A percentile compares a stretch with the other conserved stretches of the same genome.
phyloP scores from a whole-genome alignment of 2,329 filamentous ascomycete species.

The Zalaria sp. region DNA sequence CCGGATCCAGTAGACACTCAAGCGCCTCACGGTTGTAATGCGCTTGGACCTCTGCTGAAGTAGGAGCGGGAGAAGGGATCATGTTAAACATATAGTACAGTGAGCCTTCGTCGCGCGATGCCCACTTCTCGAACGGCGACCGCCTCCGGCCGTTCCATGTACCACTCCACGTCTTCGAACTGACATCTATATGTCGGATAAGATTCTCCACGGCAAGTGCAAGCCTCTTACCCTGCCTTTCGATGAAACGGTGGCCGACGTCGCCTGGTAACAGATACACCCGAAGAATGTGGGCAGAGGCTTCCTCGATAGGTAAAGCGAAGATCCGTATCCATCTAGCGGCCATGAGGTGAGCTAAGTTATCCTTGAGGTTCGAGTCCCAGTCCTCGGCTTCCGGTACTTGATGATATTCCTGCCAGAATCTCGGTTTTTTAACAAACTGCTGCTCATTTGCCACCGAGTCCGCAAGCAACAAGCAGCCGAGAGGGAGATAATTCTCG shows the following conservation, averaged over 20 bases:
- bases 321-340: conserved; percentile 11
- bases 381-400: background rate
- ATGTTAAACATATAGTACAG: conserved; percentile 61
- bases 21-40: conserved; percentile 39
- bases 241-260: conserved; percentile 38
- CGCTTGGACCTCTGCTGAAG: conserved; percentile 34
- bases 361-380: background rate
- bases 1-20: conserved; percentile 35
- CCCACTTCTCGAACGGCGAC: conserved; percentile 24
- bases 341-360: conserved; percentile 7
- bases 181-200: conserved; percentile 42
- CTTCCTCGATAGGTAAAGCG: background rate
- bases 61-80: conserved; percentile 52
- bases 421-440: background rate
- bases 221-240: conserved; percentile 32
- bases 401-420: conserved; percentile 1
- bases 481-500: conserved; percentile 12
- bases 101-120: conserved; percentile 33
- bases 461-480: conserved; percentile 7
- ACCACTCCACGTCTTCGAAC: conserved; percentile 41
- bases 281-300: conserved; percentile 23
- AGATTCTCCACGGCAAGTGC: conserved; percentile 34
- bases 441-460: background rate
- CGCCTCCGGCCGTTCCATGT: conserved; percentile 8
- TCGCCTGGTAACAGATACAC: conserved; percentile 56